Conservation (phyloP, 805 yeast species). For the Teunomyces cretensis region DNA sequence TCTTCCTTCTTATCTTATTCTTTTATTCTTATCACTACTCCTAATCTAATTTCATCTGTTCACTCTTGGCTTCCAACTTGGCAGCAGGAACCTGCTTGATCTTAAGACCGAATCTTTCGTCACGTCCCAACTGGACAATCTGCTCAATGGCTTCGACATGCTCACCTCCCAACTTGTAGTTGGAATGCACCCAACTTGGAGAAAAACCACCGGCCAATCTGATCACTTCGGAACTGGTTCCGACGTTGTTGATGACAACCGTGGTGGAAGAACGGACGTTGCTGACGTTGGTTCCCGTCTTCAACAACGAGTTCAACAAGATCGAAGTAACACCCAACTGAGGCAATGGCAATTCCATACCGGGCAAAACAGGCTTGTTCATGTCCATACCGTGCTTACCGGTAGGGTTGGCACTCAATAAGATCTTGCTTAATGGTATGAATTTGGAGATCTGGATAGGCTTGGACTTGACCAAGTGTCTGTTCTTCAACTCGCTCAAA, state of each 20-base stretch:
- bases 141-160: constrained; percentile 48
- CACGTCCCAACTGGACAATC: constrained; percentile 60
- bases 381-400: constrained; percentile 70
- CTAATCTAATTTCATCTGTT: constrained; percentile 20
- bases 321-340: constrained; percentile 69
- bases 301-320: constrained; percentile 62
- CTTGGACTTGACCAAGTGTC: constrained; percentile 71
- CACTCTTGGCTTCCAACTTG: constrained; percentile 24
- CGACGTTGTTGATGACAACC: constrained; percentile 52
- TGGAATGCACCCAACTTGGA: constrained; percentile 89
- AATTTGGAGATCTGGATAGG: constrained; percentile 74
- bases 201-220: constrained; percentile 79
- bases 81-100: constrained; percentile 64
- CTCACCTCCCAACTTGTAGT: constrained; percentile 57
- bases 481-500: constrained; percentile 73
- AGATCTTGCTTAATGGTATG: constrained; percentile 65
- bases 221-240: constrained; percentile 51
- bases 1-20: neutral
- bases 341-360: constrained; percentile 75
- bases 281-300: constrained; percentile 43
- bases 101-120: constrained; percentile 66
- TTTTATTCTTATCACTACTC: neutral
- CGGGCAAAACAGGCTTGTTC: constrained; percentile 64
- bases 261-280: constrained; percentile 74
- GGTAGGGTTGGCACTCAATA: constrained; percentile 63